These are phyloP conservation scores for Marchantia polymorpha DNA, from an alignment of 225 moss, liverwort and hornwort species.

Conservation along the genomic window DNA sequence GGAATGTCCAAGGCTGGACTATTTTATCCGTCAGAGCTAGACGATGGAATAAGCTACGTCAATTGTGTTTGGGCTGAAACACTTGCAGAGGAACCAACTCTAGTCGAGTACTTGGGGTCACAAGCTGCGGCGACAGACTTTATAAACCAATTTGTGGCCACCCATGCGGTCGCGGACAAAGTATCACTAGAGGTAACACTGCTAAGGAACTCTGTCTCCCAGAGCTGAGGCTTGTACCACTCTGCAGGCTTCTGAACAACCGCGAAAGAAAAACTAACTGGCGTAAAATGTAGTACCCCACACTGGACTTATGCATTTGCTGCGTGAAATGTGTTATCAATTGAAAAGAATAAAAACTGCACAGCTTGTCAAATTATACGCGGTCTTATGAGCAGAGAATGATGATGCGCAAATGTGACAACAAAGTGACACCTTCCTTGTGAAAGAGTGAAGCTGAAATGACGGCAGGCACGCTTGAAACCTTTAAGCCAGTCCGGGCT, in stretches of 20 bases:
- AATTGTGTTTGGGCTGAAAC: slow-evolving; percentile 78
- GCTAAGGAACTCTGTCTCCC: neutral
- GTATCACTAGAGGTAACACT: slow-evolving; percentile 61
- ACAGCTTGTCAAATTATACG: no score
- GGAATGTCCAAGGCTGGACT: slow-evolving; percentile 66
- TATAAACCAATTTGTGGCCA: slow-evolving; percentile 68
- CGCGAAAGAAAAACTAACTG: no score
- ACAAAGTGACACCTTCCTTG: no score
- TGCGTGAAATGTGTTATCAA: no score
- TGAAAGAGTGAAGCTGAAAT: neutral
- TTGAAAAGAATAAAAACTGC: no score
- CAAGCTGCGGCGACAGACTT: slow-evolving; percentile 64
- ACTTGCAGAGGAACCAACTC: slow-evolving; percentile 70
- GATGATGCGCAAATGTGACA: no score
- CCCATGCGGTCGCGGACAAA: slow-evolving; percentile 71
- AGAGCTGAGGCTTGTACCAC: neutral
- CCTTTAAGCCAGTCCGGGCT: no score
- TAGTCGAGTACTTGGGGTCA: slow-evolving; percentile 65
- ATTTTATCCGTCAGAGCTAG: slow-evolving; percentile 81
- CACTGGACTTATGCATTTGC: no score
- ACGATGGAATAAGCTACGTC: slow-evolving; percentile 83
- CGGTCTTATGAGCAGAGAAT: no score
- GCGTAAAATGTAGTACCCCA: no score
- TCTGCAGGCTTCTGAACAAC: neutral
- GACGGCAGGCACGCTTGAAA: no score